These are phyloP conservation scores for Dillenia turbinata DNA, from an alignment of 164 flowering plant species.

Conservation along the genomic window DNA sequence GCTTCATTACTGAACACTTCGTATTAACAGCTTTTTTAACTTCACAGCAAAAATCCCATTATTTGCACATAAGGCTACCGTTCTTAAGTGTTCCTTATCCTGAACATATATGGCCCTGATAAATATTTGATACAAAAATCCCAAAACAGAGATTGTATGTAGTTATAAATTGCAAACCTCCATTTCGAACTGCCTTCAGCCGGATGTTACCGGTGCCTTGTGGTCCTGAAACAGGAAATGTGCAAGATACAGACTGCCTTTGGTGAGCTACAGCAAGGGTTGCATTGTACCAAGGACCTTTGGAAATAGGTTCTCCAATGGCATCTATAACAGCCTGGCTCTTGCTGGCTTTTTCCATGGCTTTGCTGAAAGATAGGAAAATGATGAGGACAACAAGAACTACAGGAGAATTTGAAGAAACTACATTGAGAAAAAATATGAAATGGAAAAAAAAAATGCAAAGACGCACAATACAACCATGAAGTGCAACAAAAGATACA, in stretches of 20 bases:
- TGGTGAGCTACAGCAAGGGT: slow-evolving; percentile 84
- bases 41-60: too few relatives aligned
- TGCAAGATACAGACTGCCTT: slow-evolving; percentile 85
- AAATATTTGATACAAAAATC: background rate
- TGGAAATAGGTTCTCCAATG: slow-evolving; percentile 81
- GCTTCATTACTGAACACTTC: too few relatives aligned
- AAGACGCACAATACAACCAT: too few relatives aligned
- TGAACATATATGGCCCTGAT: too few relatives aligned
- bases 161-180: slow-evolving; percentile 41
- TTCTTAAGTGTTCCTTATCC: too few relatives aligned
- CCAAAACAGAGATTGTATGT: too few relatives aligned
- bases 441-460: too few relatives aligned
- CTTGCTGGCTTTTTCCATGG: slow-evolving; percentile 74
- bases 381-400: background rate
- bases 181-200: slow-evolving; percentile 75
- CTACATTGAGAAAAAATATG: too few relatives aligned
- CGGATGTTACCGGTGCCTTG: slow-evolving; percentile 78
- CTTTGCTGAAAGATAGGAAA: slow-evolving; percentile 53
- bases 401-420: background rate
- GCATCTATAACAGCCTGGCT: slow-evolving; percentile 56
- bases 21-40: too few relatives aligned
- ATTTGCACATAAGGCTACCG: too few relatives aligned
- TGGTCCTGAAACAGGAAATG: slow-evolving; percentile 92
- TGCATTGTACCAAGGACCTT: slow-evolving; percentile 95
- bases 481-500: too few relatives aligned